Evolutionary conservation across 805 yeast species (phyloP).

Genomic region (Suhomyces vadensis): DNA sequence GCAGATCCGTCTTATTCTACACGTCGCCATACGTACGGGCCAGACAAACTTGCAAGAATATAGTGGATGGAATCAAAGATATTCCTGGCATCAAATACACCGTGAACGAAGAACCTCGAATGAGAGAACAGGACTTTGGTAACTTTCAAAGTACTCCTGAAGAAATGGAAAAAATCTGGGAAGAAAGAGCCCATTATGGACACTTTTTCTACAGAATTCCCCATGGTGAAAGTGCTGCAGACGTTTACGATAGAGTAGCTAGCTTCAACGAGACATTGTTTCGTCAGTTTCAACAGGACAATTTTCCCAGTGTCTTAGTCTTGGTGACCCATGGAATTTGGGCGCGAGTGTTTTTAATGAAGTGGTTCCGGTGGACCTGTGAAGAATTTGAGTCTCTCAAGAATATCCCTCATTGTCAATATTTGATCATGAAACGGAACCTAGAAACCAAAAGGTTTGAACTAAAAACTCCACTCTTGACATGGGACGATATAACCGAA

Average conservation of each 20-base stretch:
- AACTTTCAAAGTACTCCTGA: conserved; percentile 78
- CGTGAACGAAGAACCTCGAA: conserved; percentile 82
- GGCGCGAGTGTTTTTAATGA: conserved; percentile 90
- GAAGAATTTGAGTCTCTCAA: conserved; percentile 83
- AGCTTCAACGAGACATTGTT: conserved; percentile 86
- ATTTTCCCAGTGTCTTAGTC: conserved; percentile 79
- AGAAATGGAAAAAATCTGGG: conserved; percentile 81
- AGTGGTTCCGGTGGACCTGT: conserved; percentile 92
- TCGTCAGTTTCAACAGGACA: conserved; percentile 68
- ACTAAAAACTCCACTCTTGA: conserved; percentile 60
- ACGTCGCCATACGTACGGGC: conserved; percentile 88
- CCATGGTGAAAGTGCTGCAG: conserved; percentile 94
- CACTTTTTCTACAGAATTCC: conserved; percentile 81
- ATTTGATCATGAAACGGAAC: conserved; percentile 72
- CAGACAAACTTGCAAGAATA: conserved; percentile 76
- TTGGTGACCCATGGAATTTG: conserved; percentile 92
- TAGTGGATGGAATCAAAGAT: conserved; percentile 56
- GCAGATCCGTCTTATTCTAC: conserved; percentile 61
- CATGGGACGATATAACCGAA: conserved; percentile 67
- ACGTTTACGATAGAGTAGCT: conserved; percentile 88
- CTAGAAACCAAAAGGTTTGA: conserved; percentile 50
- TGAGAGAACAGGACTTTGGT: conserved; percentile 95
- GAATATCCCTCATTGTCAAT: conserved; percentile 83
- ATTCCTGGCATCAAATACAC: conserved; percentile 47
- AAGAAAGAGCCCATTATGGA: conserved; percentile 84